Evolutionary conservation across 768 basidiomycete genomes (phyloP), one percentile per base, ranked within the genome.

Genomic region (Suillus alpinus): DNA sequence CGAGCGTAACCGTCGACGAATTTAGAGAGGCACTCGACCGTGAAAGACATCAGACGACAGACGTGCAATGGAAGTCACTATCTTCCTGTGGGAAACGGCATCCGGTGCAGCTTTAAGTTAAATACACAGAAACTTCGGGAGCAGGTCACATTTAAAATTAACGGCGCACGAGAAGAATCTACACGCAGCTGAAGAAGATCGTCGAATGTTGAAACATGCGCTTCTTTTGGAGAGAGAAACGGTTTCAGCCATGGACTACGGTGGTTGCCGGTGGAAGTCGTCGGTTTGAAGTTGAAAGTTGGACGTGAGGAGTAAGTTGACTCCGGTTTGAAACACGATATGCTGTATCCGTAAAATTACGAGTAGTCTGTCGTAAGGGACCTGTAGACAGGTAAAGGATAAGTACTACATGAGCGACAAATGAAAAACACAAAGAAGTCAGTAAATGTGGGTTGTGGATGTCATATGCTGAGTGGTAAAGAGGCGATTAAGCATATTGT

Each of bases 311-410:
- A 31, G 29, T 18, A 18, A 49, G 18, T 31, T 50, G 49, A 31
- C 16, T 31, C 18, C 49, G n/a, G 18, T 31, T 18, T 50, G 49
- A 50, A 50, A 50, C 18, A 31, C 49, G 31, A n/a, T 50, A 50
- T 32, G 49, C 31, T 50, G 49, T 34, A 50, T 50, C 49, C 31
- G 31, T n/a, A 50, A 50, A 32, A 32, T 50, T 32, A 50, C 49
- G 31, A 50, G 49, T 32, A 50, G 49, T 50, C 10, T 50, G 49
- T 50, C 49, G 49, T 50, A 50, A 50, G 31, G 49, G 18, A 32
- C 29, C 53, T 55, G 53, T 39, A 55, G 23, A 55, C 23, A 55
- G 37, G 37, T 55, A 40, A 39, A 55, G 53, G 37, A 55, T 53
- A 39, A 53, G 52, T 26, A 55, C 53, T 55, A 55, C 37, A 40